Percentiles rank a stretch among this genome's conserved stretches.
Evolutionary conservation across 306 rosid species (phyloP).

Genomic region (Betula pendula): DNA sequence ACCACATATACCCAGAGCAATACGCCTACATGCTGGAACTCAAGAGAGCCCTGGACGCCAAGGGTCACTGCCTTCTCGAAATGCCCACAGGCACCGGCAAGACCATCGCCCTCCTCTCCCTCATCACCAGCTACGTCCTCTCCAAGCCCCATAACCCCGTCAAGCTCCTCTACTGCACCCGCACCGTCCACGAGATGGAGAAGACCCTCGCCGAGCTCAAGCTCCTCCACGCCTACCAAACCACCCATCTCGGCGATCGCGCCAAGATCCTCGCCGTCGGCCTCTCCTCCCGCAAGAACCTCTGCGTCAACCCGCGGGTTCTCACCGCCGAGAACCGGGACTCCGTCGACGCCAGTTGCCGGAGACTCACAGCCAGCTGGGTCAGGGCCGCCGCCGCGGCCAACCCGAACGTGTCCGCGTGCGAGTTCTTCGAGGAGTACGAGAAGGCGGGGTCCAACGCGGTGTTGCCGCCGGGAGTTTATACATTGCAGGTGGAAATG

Average conservation of each 20-base stretch:
- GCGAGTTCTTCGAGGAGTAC: conserved; percentile 81
- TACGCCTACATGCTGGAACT: conserved; percentile 84
- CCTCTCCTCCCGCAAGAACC: conserved; percentile 77
- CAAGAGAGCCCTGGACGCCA: conserved; percentile 84
- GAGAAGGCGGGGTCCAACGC: conserved; percentile 70
- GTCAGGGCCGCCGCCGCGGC: conserved; percentile 75
- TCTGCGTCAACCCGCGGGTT: conserved; percentile 62
- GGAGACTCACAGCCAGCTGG: conserved; percentile 87
- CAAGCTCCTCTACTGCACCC: conserved; percentile 90
- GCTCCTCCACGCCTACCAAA: conserved; percentile 68
- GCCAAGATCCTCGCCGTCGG: conserved; percentile 77
- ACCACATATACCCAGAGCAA: conserved; percentile 90
- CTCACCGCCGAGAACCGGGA: conserved; percentile 72
- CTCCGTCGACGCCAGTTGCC: conserved; percentile 84
- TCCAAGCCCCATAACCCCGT: conserved; percentile 71
- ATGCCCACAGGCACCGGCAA: conserved; percentile 98
- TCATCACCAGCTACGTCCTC: conserved; percentile 79
- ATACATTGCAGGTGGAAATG: conserved; percentile 72
- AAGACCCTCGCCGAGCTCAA: conserved; percentile 85
- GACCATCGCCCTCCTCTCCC: conserved; percentile 78
- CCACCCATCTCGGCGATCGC: conserved; percentile 55
- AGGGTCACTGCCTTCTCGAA: conserved; percentile 84
- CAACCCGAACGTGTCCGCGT: conserved; percentile 49
- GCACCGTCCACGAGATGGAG: conserved; percentile 98
- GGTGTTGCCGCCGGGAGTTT: conserved; percentile 81